Evolutionary conservation across 2,329 filamentous ascomycete genomes (phyloP), one percentile per base, ranked within the genome.

Genomic region (Scytalidium sp.): DNA sequence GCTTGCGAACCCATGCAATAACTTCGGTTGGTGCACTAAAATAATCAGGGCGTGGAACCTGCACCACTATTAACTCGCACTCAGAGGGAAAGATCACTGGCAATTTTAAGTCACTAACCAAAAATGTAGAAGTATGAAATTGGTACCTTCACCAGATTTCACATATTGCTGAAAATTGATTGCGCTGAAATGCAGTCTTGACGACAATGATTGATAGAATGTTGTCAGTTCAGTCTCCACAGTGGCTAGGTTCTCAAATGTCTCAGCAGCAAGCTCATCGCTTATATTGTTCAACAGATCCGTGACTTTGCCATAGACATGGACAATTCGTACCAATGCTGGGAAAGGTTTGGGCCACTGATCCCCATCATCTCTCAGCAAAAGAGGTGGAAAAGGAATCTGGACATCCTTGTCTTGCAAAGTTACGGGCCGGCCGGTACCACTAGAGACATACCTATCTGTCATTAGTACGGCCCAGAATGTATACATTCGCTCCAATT

Each of bases 401-500:
- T 95, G 90, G 56, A 93, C 92, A 57, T 95, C 90, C 52, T 89
- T 86, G 62, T 95, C 89, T 45, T 87, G 83, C 22, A 96, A 76
- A 0, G 90, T 95, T 10, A 93, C 90, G 1, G 90, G 87, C 15
- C 90, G 79, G 10, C 91, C 91, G 0, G 90, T 94, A 0, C 90
- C 90, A 0, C 88, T 93, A 0, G 90, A 95, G 21, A 96, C 93
- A 53, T 93, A 86, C 19, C 90, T 80, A 61, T 96, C 90, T 1
- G 96, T 78, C 56, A 95, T 86, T 65, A 95, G 95, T 10, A 96
- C 87, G 3, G 89, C 85, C 90, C 90, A 96, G 58, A 96, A 91
- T 0, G 90, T 93, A 60, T 96, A 89, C 41, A 90, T 84, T 15
- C 89, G 81, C 63, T 95, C 90, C 54, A 90, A 83, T 59, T 95